These are phyloP conservation scores for Pseudognaphalium luteoalbum DNA, from an alignment of 129 eudicot genomes.

Conservation along the genomic window DNA sequence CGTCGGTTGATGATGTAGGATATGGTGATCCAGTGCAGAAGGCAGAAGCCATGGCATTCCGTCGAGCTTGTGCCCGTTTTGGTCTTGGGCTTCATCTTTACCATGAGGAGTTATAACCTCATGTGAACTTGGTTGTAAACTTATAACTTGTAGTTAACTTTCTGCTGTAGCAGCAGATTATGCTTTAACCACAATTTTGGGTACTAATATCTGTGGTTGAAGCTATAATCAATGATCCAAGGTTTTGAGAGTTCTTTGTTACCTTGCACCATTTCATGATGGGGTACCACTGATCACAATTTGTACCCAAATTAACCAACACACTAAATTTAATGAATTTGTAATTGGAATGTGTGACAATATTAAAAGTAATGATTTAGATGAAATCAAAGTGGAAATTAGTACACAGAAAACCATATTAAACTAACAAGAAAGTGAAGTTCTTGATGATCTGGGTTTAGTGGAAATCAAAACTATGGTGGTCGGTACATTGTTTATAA, in stretches of 20 bases:
- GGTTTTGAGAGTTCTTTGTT: background rate
- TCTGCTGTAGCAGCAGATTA: conserved; percentile 7
- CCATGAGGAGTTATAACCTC: conserved; percentile 63
- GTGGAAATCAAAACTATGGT: background rate
- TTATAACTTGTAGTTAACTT: conserved; percentile 1
- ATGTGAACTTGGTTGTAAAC: conserved; percentile 8
- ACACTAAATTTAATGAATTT: background rate
- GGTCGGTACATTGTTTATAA: no score
- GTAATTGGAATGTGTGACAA: background rate
- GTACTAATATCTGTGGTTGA: conserved; percentile 14
- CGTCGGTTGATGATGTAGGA: conserved; percentile 49
- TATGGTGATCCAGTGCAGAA: conserved; percentile 88
- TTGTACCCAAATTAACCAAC: conserved; percentile 8
- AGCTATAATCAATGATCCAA: background rate
- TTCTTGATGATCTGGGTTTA: background rate
- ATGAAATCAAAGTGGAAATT: background rate
- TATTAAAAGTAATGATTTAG: background rate
- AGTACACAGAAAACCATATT: background rate
- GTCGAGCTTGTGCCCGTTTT: conserved; percentile 96
- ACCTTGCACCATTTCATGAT: background rate
- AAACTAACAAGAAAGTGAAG: background rate
- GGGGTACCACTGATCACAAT: conserved; percentile 1
- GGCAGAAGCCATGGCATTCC: conserved; percentile 97
- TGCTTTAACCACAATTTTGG: conserved; percentile 29
- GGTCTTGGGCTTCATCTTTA: conserved; percentile 98